A percentile compares a stretch with the other conserved stretches of the same genome.
Conservation (phyloP, 345 rosid genomes). For the Mallotus nudiflorus region DNA sequence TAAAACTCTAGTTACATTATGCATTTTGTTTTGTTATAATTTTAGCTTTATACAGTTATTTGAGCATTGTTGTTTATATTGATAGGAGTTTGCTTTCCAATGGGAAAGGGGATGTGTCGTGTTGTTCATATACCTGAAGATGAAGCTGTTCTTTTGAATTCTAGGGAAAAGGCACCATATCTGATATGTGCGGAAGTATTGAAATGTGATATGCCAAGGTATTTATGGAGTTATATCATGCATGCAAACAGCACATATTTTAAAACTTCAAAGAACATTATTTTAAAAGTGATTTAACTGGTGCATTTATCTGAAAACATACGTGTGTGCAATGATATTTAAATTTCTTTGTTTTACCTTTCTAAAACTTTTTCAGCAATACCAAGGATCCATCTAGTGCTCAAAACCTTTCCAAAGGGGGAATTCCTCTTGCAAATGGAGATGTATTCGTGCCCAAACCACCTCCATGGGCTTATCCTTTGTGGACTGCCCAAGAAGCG, state of each 20-base stretch:
- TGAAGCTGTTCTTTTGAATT: conserved; percentile 94
- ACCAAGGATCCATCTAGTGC: conserved; percentile 64
- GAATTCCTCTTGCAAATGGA: conserved; percentile 97
- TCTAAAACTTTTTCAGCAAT: conserved; percentile 44
- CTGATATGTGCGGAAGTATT: conserved; percentile 86
- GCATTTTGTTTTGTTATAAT: not conserved
- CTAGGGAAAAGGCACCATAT: conserved; percentile 99
- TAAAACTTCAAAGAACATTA: not conserved
- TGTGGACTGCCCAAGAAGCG: conserved; percentile 93
- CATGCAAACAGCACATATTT: conserved; percentile 1
- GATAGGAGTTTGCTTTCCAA: conserved; percentile 93
- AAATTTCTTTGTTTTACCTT: not conserved
- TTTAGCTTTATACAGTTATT: not conserved
- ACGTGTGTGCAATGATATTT: not conserved
- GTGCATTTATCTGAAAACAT: conserved; percentile 17
- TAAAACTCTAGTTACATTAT: not conserved
- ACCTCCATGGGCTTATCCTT: conserved; percentile 99
- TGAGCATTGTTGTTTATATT: conserved; percentile 24
- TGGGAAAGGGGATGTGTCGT: conserved; percentile 95
- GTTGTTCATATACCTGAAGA: conserved; percentile 98
- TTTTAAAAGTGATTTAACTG: not conserved
- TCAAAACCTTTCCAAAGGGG: conserved; percentile 93
- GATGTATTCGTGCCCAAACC: conserved; percentile 95
- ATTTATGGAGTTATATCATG: conserved; percentile 10
- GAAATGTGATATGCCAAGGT: conserved; percentile 86